Percentiles rank a stretch among this genome's conserved stretches.
Conservation (phyloP, 352 stramenopile species). For the Phytophthora tentaculata region DNA sequence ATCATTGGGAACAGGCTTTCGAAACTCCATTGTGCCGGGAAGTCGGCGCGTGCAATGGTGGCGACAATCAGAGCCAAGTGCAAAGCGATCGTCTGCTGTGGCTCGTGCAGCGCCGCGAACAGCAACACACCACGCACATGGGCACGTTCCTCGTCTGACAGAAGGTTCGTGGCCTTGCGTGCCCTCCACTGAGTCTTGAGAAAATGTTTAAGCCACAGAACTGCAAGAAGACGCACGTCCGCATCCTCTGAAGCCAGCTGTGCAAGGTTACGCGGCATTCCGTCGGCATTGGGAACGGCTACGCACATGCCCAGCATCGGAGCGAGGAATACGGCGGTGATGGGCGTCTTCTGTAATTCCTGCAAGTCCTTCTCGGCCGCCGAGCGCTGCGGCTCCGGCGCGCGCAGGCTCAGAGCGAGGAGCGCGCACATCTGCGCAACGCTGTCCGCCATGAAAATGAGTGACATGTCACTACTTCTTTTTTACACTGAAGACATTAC, state of each 20-base stretch:
- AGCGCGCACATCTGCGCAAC: conserved; percentile 54
- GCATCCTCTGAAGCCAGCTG: conserved; percentile 40
- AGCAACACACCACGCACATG: conserved; percentile 63
- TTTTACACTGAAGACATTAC: no score
- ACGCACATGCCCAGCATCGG: conserved; percentile 57
- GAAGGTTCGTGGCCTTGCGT: conserved; percentile 38
- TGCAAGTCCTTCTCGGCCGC: conserved; percentile 66
- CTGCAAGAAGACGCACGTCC: conserved; percentile 66
- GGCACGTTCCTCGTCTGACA: conserved; percentile 51
- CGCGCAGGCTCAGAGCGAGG: conserved; percentile 52
- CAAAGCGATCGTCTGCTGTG: conserved; percentile 54
- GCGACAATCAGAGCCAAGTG: conserved; percentile 74
- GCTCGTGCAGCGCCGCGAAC: conserved; percentile 73
- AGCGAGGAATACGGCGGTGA: conserved; percentile 47
- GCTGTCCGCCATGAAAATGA: conserved; percentile 27
- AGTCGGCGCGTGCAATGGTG: conserved; percentile 75
- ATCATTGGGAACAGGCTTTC: conserved; percentile 72
- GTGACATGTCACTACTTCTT: not conserved
- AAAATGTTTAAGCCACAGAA: conserved; percentile 84
- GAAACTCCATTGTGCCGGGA: conserved; percentile 70
- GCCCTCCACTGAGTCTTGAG: conserved; percentile 55
- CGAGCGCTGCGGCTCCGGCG: conserved; percentile 44
- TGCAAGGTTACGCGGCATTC: conserved; percentile 31
- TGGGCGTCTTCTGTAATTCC: conserved; percentile 44
- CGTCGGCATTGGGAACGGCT: conserved; percentile 38